Evolutionary conservation across 441 rosid genomes (phyloP), one percentile per base, ranked within the genome.

Genomic region (Viola pubescens): DNA sequence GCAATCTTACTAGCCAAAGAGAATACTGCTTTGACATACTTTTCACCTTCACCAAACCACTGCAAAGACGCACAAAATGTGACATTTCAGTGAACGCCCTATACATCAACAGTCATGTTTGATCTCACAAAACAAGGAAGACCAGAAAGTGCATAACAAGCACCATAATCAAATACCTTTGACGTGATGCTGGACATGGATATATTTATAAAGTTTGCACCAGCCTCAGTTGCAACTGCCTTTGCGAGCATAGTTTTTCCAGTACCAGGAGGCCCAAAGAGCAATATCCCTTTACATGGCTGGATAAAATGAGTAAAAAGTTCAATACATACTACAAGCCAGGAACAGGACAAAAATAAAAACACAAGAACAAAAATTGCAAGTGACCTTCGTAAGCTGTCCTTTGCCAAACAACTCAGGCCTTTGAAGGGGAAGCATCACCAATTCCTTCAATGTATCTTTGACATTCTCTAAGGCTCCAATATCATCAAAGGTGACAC

Each of bases 11-110:
- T 91, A n/a, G 99, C 98, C 51, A 94, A 75, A 65, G 99, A 91
- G 74, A 94, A 94, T 41, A 94, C 98, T 9, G 98, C 98, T 74
- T 89, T 91, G 12, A 94, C 98, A 65, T 89, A 91, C 78, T 94
- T 94, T 73, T 94, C 99, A 51, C 98, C 99, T 80, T 94, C 98
- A 70, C 99, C 99, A 81, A 94, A 94, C 99, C 98, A 94, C 99
- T 94, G 89, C 81, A 85, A 63, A 39, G 66, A 71, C 47, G 59
- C 44, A 70, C 45, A 37, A 6, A 16, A 46, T 40, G 64, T 65
- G 54, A 70, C 19, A 54, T 7, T 39, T 38, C 16, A 39, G 1
- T 7, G 40, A 55, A 39, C 26, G 9, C 8, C 40, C 19, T 16
- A 16, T 16, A 16, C 19, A 7, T 14, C n/a, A 42, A 64, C 46